Conservation (phyloP, 495 filamentous ascomycete genomes). For the Penicillium antarcticum region DNA sequence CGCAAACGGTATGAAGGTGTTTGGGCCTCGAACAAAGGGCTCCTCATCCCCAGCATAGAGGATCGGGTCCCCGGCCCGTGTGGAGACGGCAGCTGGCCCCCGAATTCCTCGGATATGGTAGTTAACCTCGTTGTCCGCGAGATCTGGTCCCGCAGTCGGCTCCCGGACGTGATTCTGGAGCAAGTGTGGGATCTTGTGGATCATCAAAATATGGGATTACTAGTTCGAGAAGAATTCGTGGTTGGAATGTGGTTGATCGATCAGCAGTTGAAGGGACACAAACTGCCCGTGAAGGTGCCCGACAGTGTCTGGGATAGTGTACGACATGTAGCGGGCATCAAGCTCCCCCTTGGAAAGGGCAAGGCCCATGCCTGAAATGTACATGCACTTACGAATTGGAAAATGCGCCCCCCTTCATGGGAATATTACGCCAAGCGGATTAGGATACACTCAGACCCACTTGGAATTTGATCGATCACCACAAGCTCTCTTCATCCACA, state of each 20-base stretch:
- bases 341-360: conserved; percentile 16
- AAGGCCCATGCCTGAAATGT: conserved; percentile 1
- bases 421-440: too few species aligned
- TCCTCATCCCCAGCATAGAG: conserved; percentile 40
- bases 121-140: conserved; percentile 79
- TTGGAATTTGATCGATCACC: not conserved
- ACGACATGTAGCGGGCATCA: conserved; percentile 49
- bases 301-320: conserved; percentile 89
- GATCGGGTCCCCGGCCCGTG: not conserved
- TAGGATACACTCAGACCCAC: not conserved
- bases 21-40: conserved; percentile 87
- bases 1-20: conserved; percentile 93
- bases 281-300: conserved; percentile 73
- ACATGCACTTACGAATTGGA: not conserved
- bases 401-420: not conserved
- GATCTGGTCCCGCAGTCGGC: conserved; percentile 76
- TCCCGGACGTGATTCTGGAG: conserved; percentile 64
- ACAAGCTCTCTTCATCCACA: too few species aligned
- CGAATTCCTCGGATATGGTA: conserved; percentile 51
- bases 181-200: conserved; percentile 89
- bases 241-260: conserved; percentile 96
- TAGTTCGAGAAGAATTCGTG: conserved; percentile 82
- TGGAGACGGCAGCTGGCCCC: conserved; percentile 19
- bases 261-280: conserved; percentile 81
- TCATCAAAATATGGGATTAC: conserved; percentile 49